phyloP scores from a whole-genome alignment of 2,329 filamentous ascomycete species.

The Claviceps quebecensis region DNA sequence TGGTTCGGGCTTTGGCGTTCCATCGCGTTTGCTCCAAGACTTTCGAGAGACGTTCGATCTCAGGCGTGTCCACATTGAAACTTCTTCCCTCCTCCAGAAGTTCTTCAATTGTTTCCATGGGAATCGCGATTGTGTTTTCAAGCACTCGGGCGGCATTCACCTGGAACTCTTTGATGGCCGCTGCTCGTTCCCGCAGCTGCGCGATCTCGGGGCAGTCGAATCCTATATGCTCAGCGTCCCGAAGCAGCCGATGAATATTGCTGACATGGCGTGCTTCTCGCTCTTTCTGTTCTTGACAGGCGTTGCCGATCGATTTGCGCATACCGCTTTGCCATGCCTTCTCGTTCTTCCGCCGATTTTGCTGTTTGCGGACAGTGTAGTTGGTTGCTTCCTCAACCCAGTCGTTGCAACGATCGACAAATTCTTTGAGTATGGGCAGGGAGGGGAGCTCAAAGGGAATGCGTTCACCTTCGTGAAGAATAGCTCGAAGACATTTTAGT shows the following conservation, averaged over 20 bases:
- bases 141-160: slow-evolving; percentile 58
- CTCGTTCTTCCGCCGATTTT: slow-evolving; percentile 90
- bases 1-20: slow-evolving; percentile 62
- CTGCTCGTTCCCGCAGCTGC: slow-evolving; percentile 70
- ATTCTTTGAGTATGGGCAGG: slow-evolving; percentile 67
- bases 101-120: slow-evolving; percentile 69
- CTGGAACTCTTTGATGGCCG: slow-evolving; percentile 75
- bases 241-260: slow-evolving; percentile 74
- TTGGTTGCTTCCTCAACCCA: slow-evolving; percentile 96
- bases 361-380: slow-evolving; percentile 94
- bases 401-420: slow-evolving; percentile 92
- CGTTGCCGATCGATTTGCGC: slow-evolving; percentile 49
- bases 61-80: slow-evolving; percentile 84
- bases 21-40: slow-evolving; percentile 78
- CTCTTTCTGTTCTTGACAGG: slow-evolving; percentile 57
- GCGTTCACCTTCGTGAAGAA: slow-evolving; percentile 87
- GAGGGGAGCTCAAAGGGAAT: slow-evolving; percentile 83
- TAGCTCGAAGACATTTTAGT: slow-evolving; percentile 68
- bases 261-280: slow-evolving; percentile 77
- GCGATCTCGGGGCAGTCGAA: slow-evolving; percentile 90
- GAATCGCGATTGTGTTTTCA: slow-evolving; percentile 46
- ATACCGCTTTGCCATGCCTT: slow-evolving; percentile 66
- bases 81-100: slow-evolving; percentile 77
- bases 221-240: slow-evolving; percentile 70
- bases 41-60: slow-evolving; percentile 68